A percentile compares a stretch with the other conserved stretches of the same genome.
phyloP scores from a whole-genome alignment of 2,329 filamentous ascomycete species.

The Torrubiella hemipterigena region DNA sequence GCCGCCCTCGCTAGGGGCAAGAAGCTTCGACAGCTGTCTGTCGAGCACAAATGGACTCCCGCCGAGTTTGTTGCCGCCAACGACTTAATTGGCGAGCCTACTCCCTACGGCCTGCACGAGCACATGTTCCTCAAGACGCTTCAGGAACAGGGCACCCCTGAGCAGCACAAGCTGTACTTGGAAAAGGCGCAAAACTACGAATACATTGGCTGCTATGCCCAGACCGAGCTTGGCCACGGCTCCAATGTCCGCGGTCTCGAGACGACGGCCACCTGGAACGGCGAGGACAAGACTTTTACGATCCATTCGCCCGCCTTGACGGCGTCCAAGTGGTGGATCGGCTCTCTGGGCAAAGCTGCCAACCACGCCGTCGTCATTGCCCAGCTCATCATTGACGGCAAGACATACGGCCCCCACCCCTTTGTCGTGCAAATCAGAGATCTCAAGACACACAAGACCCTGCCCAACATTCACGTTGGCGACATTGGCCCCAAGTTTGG shows the following conservation, averaged over 20 bases:
- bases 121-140: slow-evolving; percentile 42
- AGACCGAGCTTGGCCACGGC: slow-evolving; percentile 70
- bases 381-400: slow-evolving; percentile 57
- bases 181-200: slow-evolving; percentile 57
- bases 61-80: slow-evolving; percentile 55
- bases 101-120: slow-evolving; percentile 59
- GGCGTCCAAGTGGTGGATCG: slow-evolving; percentile 78
- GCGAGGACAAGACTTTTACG: slow-evolving; percentile 60
- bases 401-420: slow-evolving; percentile 61
- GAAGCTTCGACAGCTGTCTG: slow-evolving; percentile 52
- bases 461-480: slow-evolving; percentile 61
- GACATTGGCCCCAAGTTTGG: slow-evolving; percentile 75
- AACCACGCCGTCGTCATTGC: slow-evolving; percentile 73
- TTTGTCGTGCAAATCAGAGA: slow-evolving; percentile 68
- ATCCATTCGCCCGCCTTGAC: slow-evolving; percentile 64
- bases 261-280: slow-evolving; percentile 63
- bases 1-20: slow-evolving; percentile 59
- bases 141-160: slow-evolving; percentile 57
- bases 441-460: slow-evolving; percentile 54
- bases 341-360: slow-evolving; percentile 61
- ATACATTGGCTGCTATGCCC: slow-evolving; percentile 68
- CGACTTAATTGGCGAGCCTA: slow-evolving; percentile 60
- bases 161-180: slow-evolving; percentile 63
- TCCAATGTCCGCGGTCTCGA: slow-evolving; percentile 65
- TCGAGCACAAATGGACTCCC: slow-evolving; percentile 54